phyloP scores from a whole-genome alignment of 192 early-diverging fungal genomes.

The Umbelopsis vinacea region DNA sequence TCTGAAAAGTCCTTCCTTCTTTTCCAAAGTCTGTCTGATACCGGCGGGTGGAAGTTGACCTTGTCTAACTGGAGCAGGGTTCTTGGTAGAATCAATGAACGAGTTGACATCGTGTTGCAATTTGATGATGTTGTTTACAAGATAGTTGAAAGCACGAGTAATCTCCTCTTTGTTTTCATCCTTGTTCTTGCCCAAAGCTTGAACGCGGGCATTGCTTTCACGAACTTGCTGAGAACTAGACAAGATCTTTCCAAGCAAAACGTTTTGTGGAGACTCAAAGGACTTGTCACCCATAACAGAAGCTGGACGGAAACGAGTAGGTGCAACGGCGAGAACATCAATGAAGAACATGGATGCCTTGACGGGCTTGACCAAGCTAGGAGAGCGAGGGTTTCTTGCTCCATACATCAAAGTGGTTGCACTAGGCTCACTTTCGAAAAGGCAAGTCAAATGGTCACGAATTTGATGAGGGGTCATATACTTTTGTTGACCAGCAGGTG shows the following conservation, averaged over 20 bases:
- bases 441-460: conserved; percentile 71
- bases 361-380: conserved; percentile 44
- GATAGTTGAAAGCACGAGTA: conserved; percentile 21
- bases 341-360: conserved; percentile 91
- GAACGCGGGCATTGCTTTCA: conserved; percentile 51
- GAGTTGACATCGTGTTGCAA: conserved; percentile 92
- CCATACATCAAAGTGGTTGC: conserved; percentile 87
- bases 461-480: conserved; percentile 79
- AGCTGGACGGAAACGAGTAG: conserved; percentile 92
- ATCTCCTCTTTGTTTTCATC: conserved; percentile 26
- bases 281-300: conserved; percentile 87
- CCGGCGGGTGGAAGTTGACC: conserved; percentile 83
- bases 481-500: conserved; percentile 41
- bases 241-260: conserved; percentile 82
- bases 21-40: conserved; percentile 95
- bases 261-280: conserved; percentile 97
- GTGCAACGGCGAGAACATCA: conserved; percentile 88
- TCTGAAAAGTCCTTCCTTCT: conserved; percentile 99
- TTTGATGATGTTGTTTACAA: conserved; percentile 57
- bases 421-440: conserved; percentile 79
- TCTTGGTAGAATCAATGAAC: conserved; percentile 92
- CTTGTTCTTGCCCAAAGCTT: conserved; percentile 25
- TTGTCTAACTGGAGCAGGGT: conserved; percentile 60
- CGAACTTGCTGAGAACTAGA: conserved; percentile 75
- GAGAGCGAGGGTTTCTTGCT: conserved; percentile 53